Evolutionary conservation across 2,329 filamentous ascomycete genomes (phyloP), one percentile per base, ranked within the genome.

Genomic region (Calonectria leucothoes): DNA sequence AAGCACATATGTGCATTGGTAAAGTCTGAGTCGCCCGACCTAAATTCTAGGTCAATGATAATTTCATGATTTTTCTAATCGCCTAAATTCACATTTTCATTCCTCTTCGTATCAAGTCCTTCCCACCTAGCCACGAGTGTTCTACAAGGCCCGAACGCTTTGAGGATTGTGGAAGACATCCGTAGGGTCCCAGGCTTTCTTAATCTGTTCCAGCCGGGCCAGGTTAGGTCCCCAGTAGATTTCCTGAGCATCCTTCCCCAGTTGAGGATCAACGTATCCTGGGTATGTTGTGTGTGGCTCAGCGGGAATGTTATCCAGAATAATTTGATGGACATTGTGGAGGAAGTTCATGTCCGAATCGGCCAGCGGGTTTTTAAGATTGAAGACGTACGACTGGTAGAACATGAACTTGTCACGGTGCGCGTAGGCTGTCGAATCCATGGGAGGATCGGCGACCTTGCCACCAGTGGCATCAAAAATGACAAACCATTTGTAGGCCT

Each of bases 361-460:
- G 25, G 15, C 45, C 37, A 65, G n/a, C 25, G 23, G 20, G 0
- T 20, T 8, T 20, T 6, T n/a, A 2, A 39, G 29, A 33, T 64
- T 64, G 20, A 27, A n/a, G 6, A 83, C 87, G 75, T 91, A 91
- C 0, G 86, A 87, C 77, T 91, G 88, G 77, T 89, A 85, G 81
- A 89, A 91, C 82, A 90, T 87, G 51, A 91, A 77, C 71, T 89
- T 88, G 82, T 92, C 88, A 17, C 90, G 86, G 74, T 91, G 89
- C 1, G 86, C 85, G 76, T 89, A 91, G 2, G 89, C 87, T 0
- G 90, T 91, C 8, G 86, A 86, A 74, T 90, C 84, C 70, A 82
- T 81, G 0, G 89, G 81, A 1, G 89, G 81, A 61, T 91, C 89
- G 74, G 85, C 86, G 20, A 88, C 84, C 7, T 89, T 89, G 10